Percentiles rank a stretch among this genome's conserved stretches.
Conservation (phyloP, 2,329 filamentous ascomycete genomes). For the Pochonia chlamydosporia region DNA sequence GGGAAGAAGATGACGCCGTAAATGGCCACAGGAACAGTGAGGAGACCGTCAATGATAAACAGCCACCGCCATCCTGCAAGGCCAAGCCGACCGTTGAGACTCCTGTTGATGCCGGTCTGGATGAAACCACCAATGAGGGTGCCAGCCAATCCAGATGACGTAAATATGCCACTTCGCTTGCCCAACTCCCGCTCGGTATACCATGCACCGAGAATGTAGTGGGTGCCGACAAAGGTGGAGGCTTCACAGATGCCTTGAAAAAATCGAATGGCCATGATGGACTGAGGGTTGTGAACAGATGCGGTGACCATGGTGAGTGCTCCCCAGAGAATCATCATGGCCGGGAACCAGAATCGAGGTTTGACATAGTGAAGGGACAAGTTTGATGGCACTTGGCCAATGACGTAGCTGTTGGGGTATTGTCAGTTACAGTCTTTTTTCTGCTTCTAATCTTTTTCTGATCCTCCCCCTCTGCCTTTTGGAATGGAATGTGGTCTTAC, state of each 20-base stretch:
- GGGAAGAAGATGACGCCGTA: slow-evolving; percentile 31
- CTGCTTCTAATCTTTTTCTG: too few species aligned
- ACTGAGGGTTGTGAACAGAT: slow-evolving; percentile 29
- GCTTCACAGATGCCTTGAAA: slow-evolving; percentile 33
- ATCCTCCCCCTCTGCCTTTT: too few species aligned
- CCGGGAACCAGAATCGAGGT: slow-evolving; percentile 57
- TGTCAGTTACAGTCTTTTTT: background rate
- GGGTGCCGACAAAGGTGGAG: slow-evolving; percentile 33
- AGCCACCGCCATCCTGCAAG: slow-evolving; percentile 63
- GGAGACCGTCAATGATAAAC: slow-evolving; percentile 63
- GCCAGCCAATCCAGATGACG: slow-evolving; percentile 52
- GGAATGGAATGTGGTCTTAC: too few species aligned
- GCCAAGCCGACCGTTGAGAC: slow-evolving; percentile 39
- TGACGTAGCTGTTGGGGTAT: slow-evolving; percentile 26
- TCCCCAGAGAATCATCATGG: slow-evolving; percentile 60
- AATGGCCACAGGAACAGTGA: slow-evolving; percentile 29
- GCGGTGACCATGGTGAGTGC: slow-evolving; percentile 53
- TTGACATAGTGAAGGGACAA: slow-evolving; percentile 57
- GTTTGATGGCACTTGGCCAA: slow-evolving; percentile 59
- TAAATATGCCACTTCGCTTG: slow-evolving; percentile 59
- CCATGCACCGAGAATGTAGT: slow-evolving; percentile 46
- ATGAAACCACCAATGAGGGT: slow-evolving; percentile 49
- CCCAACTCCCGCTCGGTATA: slow-evolving; percentile 56
- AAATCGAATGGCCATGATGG: slow-evolving; percentile 33
- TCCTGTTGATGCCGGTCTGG: slow-evolving; percentile 53